phyloP scores from a whole-genome alignment of 2,329 filamentous ascomycete genomes.

The Trichoderma aggressivum region DNA sequence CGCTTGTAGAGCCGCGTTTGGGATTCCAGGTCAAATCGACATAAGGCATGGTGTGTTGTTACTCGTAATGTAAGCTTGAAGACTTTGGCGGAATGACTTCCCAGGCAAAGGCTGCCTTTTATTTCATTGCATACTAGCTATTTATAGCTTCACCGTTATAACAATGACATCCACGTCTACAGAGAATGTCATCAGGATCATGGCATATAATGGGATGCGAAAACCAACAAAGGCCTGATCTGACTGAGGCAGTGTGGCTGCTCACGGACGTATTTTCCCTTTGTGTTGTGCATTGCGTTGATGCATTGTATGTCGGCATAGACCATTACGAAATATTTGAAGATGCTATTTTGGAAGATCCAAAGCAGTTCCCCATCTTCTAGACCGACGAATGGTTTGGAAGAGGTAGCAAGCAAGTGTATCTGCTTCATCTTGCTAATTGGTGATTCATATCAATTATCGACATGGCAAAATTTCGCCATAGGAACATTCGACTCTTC shows the following conservation, averaged over 20 bases:
- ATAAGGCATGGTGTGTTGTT: not conserved
- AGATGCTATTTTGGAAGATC: not conserved
- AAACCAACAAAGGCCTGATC: not conserved
- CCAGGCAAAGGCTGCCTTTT: not conserved
- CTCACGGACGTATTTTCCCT: not conserved
- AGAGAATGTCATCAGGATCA: not conserved
- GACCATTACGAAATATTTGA: not conserved
- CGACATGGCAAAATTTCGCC: no score
- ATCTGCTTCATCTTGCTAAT: not conserved
- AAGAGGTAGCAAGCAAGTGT: not conserved
- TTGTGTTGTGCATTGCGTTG: not conserved
- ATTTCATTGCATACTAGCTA: not conserved
- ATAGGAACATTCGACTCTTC: not conserved
- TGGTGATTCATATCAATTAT: not conserved
- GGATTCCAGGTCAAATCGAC: not conserved
- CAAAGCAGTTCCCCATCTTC: accelerated
- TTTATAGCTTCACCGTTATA: not conserved
- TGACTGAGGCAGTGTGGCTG: no score
- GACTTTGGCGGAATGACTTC: not conserved
- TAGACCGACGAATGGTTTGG: not conserved
- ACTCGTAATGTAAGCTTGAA: not conserved
- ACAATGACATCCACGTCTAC: not conserved
- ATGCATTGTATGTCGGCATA: no score
- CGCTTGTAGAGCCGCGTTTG: not conserved
- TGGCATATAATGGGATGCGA: not conserved